These are phyloP conservation scores for Claviceps monticola DNA, from an alignment of 2,329 filamentous ascomycete genomes.

Conservation along the genomic window DNA sequence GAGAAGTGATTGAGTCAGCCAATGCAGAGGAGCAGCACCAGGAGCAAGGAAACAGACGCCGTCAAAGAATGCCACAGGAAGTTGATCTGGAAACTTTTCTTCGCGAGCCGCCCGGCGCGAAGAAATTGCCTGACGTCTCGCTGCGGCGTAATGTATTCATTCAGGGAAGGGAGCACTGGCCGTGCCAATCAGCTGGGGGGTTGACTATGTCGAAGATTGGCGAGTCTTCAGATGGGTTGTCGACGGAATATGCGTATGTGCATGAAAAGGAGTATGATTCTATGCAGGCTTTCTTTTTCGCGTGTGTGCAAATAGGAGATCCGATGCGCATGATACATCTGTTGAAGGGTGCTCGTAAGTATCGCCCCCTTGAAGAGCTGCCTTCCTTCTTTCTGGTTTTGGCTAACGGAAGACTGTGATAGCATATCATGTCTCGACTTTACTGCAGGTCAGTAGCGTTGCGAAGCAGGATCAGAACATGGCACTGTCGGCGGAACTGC, in stretches of 20 bases:
- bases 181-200: slow-evolving; percentile 62
- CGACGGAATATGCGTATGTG: slow-evolving; percentile 59
- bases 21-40: slow-evolving; percentile 33
- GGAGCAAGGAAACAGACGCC: slow-evolving; percentile 14
- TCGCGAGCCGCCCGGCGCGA: slow-evolving; percentile 37
- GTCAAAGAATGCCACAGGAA: slow-evolving; percentile 27
- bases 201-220: slow-evolving; percentile 59
- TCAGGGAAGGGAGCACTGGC: slow-evolving; percentile 80
- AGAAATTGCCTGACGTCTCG: slow-evolving; percentile 56
- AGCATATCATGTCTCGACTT: slow-evolving; percentile 82
- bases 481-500: slow-evolving; percentile 70
- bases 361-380: background rate
- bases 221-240: slow-evolving; percentile 34
- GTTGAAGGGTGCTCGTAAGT: slow-evolving; percentile 32
- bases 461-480: slow-evolving; percentile 86
- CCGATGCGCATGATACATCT: slow-evolving; percentile 70
- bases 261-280: slow-evolving; percentile 63
- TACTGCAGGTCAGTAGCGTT: slow-evolving; percentile 88
- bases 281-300: slow-evolving; percentile 63
- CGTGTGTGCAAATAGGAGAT: slow-evolving; percentile 69
- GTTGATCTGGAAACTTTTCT: slow-evolving; percentile 45
- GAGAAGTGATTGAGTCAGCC: slow-evolving; percentile 42
- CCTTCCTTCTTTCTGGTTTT: background rate
- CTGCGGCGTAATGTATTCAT: slow-evolving; percentile 71
- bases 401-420: slow-evolving; percentile 9